Conservation (phyloP, 495 filamentous ascomycete genomes). For the Thermochaetoides thermophila region DNA sequence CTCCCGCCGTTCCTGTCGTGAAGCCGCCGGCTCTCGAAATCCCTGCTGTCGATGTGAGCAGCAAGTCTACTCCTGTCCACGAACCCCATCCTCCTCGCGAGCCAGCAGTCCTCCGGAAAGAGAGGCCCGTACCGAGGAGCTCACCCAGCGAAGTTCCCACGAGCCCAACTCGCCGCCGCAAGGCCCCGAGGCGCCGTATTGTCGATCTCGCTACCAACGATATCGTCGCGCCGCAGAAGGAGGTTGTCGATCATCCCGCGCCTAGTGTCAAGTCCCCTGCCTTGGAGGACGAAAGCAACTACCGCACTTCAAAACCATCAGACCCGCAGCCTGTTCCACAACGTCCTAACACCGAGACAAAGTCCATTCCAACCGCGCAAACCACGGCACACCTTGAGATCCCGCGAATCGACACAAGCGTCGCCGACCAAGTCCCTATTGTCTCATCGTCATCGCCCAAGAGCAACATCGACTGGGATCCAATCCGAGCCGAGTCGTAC, state of each 20-base stretch:
- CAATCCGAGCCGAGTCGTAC: conserved; percentile 64
- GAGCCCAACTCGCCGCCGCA: conserved; percentile 34
- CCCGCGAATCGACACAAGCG: conserved; percentile 32
- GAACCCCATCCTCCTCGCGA: conserved; percentile 27
- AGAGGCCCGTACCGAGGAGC: conserved; percentile 27
- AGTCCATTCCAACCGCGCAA: conserved; percentile 14
- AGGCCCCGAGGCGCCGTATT: conserved; percentile 55
- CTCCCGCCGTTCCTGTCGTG: conserved; percentile 58
- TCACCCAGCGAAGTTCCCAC: conserved; percentile 37
- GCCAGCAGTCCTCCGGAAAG: conserved; percentile 36
- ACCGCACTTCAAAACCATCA: conserved; percentile 29
- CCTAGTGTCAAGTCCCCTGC: conserved; percentile 1
- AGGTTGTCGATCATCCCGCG: conserved; percentile 10
- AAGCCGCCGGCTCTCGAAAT: conserved; percentile 45
- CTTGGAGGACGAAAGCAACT: conserved; percentile 22
- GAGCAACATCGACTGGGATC: conserved; percentile 42
- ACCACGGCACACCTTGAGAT: conserved; percentile 23
- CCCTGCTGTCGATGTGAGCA: conserved; percentile 46
- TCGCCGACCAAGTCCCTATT: conserved; percentile 27
- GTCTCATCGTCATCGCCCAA: conserved; percentile 25
- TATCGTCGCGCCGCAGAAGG: conserved; percentile 22
- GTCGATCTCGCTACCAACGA: conserved; percentile 65
- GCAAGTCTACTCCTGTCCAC: conserved; percentile 45
- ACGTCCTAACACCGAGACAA: no score
- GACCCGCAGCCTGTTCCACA: no score